These are phyloP conservation scores for Artemisia argyi DNA, from an alignment of 129 eudicot species.

Conservation along the genomic window DNA sequence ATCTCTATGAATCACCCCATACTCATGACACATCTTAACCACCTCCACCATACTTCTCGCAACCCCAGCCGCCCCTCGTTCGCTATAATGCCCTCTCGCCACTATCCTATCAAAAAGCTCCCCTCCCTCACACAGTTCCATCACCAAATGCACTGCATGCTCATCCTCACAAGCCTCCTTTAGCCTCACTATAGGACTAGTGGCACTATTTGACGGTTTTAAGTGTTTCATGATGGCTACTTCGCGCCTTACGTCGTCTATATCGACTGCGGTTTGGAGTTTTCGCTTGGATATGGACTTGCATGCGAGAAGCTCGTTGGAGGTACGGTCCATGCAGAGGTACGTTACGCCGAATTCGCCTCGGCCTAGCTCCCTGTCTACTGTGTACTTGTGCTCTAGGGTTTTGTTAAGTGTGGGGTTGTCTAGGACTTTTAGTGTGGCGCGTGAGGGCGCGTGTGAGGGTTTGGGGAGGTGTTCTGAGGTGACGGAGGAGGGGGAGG, in stretches of 20 bases:
- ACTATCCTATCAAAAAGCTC: conserved; percentile 94
- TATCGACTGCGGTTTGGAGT: too few relatives aligned
- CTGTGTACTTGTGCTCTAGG: conserved; percentile 54
- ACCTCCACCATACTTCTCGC: conserved; percentile 84
- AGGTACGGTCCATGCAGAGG: conserved; percentile 63
- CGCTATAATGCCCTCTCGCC: conserved; percentile 96
- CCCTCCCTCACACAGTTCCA: conserved; percentile 95
- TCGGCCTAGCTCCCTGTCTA: conserved; percentile 81
- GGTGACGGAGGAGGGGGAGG: too few relatives aligned
- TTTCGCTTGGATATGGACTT: conserved; percentile 92
- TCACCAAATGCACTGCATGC: conserved; percentile 92
- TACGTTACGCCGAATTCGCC: conserved; percentile 94
- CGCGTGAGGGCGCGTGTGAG: too few relatives aligned
- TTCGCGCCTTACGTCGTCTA: too few relatives aligned
- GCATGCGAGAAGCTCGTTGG: conserved; percentile 80
- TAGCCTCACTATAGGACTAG: too few relatives aligned
- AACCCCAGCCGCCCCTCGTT: conserved; percentile 77
- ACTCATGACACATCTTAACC: conserved; percentile 86
- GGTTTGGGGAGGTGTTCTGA: too few relatives aligned
- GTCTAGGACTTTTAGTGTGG: too few relatives aligned
- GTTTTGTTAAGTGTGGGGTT: too few relatives aligned
- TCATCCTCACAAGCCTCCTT: conserved; percentile 99
- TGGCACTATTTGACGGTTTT: too few relatives aligned
- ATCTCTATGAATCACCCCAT: too few relatives aligned
- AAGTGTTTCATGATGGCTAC: too few relatives aligned